A percentile compares a stretch with the other conserved stretches of the same genome.
These are phyloP conservation scores for Plasmopara muralis DNA, from an alignment of 352 stramenopile genomes.

Conservation along the genomic window DNA sequence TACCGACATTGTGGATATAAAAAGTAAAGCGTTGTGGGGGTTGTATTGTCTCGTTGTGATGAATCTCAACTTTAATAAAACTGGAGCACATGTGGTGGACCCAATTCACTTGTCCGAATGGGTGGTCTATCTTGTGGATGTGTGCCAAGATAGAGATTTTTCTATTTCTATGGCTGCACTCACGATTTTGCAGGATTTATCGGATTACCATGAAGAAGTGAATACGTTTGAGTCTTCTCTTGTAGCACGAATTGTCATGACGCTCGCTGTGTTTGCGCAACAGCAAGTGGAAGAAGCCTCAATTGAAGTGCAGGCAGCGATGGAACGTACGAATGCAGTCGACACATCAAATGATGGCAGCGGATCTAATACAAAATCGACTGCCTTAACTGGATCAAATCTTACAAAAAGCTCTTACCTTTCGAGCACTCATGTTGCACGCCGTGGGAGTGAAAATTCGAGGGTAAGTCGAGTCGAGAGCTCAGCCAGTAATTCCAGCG, in stretches of 20 bases:
- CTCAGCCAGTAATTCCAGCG: constrained; percentile 20
- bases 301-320: constrained; percentile 75
- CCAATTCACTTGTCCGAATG: constrained; percentile 55
- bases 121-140: constrained; percentile 77
- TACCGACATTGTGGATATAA: constrained; percentile 67
- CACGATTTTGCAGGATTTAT: constrained; percentile 71
- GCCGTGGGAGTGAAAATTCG: constrained; percentile 42
- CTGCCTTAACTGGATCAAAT: constrained; percentile 28
- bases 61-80: constrained; percentile 38
- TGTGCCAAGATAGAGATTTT: constrained; percentile 65
- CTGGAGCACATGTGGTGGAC: constrained; percentile 29
- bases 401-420: constrained; percentile 16
- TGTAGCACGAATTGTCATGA: constrained; percentile 82
- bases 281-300: constrained; percentile 85
- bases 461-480: constrained; percentile 37
- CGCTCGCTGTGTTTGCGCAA: constrained; percentile 75
- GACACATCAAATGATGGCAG: constrained; percentile 15
- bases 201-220: constrained; percentile 68
- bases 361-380: constrained; percentile 18
- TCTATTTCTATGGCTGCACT: constrained; percentile 75
- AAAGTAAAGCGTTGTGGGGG: constrained; percentile 75
- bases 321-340: constrained; percentile 41
- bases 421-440: constrained; percentile 13
- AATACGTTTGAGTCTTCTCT: constrained; percentile 59
- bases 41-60: constrained; percentile 71